Evolutionary conservation across 2,329 filamentous ascomycete genomes (phyloP), one percentile per base, ranked within the genome.

Genomic region (Cercospora beticola): DNA sequence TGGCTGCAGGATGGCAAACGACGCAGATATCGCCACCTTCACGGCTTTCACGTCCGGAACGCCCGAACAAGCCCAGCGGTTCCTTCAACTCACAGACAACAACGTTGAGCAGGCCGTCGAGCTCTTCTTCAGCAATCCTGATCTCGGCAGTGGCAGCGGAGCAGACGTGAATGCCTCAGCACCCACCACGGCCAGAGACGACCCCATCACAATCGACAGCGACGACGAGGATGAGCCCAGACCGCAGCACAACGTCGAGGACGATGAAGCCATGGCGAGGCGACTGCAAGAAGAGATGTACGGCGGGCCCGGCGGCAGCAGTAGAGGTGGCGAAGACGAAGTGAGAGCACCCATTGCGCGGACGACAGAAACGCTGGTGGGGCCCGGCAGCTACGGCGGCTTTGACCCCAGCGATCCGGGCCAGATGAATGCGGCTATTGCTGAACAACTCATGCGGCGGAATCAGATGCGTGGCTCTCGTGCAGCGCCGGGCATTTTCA

Each of bases 271-370:
- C 54, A 94, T 98, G 89, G 95, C 95, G 6, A 88, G 94, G 79
- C 88, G 92, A 67, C 80, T 99, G 68, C 95, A 99, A 79, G 92
- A 99, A 76, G 93, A 99, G 80, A 86, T 97, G 77, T 98, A 97
- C 75, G 86, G 87, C 63, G 86, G 82, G 56, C 80, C 72, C 68
- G 78, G 76, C 75, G 40, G 81, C 46, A 82, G 81, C 14, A 82
- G 81, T 14, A 82, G 81, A 46, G 82, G 82, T 70, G 67, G 75
- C 69, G 77, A 83, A 43, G 89, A 89, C 74, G 90, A 85, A 57
- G 90, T 99, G 65, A 87, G 95, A 76, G 95, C 95, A 59, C 95
- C 95, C 8, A 96, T 99, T 80, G 92, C 90, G 57, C 88, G 93
- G 74, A 97, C 92, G 30, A 96, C 92, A 12, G 95, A 99, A 82